Percentiles rank a stretch among this genome's conserved stretches.
Conservation (phyloP, 73 alveolate species). For the Halteria grandinella region DNA sequence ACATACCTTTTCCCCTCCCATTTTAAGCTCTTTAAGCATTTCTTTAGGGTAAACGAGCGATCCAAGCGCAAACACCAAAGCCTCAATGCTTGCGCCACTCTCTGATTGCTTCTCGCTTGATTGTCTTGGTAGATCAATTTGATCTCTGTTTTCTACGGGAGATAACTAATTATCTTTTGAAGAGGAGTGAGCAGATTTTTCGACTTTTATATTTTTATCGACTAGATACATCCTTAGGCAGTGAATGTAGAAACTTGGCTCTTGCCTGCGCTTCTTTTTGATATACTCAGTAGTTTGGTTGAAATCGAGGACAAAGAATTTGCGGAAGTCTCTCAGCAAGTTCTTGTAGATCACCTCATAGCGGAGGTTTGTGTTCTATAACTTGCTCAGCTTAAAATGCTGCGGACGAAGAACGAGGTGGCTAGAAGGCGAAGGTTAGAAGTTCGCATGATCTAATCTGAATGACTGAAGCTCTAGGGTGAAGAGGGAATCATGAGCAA, state of each 20-base stretch:
- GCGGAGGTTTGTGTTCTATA: not conserved
- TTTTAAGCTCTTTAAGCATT: constrained; percentile 6
- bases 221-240: constrained; percentile 2
- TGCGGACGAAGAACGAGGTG: no score
- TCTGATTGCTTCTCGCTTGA: no score
- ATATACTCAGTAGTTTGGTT: not conserved
- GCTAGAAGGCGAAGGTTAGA: no score
- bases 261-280: not conserved
- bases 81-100: not conserved
- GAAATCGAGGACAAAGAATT: constrained; percentile 14
- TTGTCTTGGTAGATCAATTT: no score
- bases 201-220: not conserved
- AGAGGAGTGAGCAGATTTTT: constrained; percentile 14
- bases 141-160: no score
- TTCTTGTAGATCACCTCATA: constrained; percentile 48
- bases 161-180: no score
- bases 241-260: not conserved
- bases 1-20: not conserved
- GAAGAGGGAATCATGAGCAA: no score
- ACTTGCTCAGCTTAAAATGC: not conserved
- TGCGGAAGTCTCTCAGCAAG: constrained; percentile 32
- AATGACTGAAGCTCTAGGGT: no score
- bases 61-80: constrained; percentile 11
- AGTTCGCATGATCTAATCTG: no score
- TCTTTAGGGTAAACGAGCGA: constrained; percentile 38